phyloP scores from a whole-genome alignment of 108 stramenopile genomes.

The Ochromonas danica region DNA sequence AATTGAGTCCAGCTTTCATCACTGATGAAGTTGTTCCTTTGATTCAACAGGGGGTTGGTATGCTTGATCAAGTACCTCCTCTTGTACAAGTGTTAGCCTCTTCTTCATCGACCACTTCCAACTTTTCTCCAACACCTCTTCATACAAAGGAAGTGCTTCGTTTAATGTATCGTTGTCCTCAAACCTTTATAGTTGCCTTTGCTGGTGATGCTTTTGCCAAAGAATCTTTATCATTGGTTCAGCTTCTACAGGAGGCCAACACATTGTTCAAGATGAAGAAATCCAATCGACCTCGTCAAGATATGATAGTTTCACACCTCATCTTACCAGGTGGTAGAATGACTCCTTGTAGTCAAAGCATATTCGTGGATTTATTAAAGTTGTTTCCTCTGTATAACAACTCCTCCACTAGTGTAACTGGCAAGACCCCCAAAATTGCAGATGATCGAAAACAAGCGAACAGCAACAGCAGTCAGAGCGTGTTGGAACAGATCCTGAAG shows the following conservation, averaged over 20 bases:
- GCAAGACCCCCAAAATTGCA: no score
- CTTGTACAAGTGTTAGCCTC: slow-evolving; percentile 75
- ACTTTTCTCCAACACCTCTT: slow-evolving; percentile 77
- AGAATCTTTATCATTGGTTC: slow-evolving; percentile 67
- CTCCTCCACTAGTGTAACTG: no score
- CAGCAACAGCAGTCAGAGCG: no score
- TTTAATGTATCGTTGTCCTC: slow-evolving; percentile 73
- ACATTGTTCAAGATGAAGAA: slow-evolving; percentile 69
- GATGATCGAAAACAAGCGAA: no score
- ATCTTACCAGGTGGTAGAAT: no score
- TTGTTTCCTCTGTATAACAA: no score
- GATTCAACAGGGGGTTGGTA: slow-evolving; percentile 64
- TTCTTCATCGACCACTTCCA: slow-evolving; percentile 70
- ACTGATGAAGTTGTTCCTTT: slow-evolving; percentile 60
- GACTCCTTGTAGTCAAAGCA: no score
- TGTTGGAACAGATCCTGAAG: no score
- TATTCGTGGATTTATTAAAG: no score
- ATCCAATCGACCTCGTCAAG: slow-evolving; percentile 70
- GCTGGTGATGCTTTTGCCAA: slow-evolving; percentile 74
- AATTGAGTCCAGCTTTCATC: slow-evolving; percentile 34
- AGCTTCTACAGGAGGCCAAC: slow-evolving; percentile 71
- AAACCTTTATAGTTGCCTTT: slow-evolving; percentile 77
- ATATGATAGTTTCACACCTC: slow-evolving; percentile 67
- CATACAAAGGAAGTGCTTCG: slow-evolving; percentile 68
- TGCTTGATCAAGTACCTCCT: slow-evolving; percentile 81